These are phyloP conservation scores for Suillus americanus DNA, from an alignment of 768 basidiomycete genomes.

Conservation along the genomic window DNA sequence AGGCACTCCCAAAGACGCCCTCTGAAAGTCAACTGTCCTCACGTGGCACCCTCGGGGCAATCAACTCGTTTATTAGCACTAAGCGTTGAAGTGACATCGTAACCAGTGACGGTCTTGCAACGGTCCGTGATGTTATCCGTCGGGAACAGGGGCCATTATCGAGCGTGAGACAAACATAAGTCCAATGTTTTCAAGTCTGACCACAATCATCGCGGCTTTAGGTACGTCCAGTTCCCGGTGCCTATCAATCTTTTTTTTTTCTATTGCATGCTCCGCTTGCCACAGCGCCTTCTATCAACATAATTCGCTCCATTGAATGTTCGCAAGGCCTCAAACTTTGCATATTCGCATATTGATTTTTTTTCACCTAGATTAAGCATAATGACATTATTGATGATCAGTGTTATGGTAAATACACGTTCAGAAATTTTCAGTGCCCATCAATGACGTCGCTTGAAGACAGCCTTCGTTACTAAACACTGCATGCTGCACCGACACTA, in stretches of 20 bases:
- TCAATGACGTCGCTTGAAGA: neutral
- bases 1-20: neutral
- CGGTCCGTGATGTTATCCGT: neutral
- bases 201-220: conserved; percentile 1
- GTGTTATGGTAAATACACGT: neutral
- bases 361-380: neutral
- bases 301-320: neutral
- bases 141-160: neutral
- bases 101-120: neutral
- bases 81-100: neutral
- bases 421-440: neutral
- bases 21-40: neutral
- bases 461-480: neutral
- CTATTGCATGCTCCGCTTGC: neutral
- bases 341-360: neutral
- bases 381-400: neutral
- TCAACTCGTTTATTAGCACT: conserved; percentile 1
- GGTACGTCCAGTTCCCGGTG: conserved; percentile 6
- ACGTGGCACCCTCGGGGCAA: neutral
- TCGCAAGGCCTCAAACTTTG: neutral
- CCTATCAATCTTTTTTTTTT: neutral
- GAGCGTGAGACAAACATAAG: neutral
- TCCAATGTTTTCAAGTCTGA: neutral
- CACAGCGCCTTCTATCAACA: neutral
- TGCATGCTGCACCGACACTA: neutral